These are phyloP conservation scores for Viola odorata DNA, from an alignment of 345 rosid species.

Conservation along the genomic window DNA sequence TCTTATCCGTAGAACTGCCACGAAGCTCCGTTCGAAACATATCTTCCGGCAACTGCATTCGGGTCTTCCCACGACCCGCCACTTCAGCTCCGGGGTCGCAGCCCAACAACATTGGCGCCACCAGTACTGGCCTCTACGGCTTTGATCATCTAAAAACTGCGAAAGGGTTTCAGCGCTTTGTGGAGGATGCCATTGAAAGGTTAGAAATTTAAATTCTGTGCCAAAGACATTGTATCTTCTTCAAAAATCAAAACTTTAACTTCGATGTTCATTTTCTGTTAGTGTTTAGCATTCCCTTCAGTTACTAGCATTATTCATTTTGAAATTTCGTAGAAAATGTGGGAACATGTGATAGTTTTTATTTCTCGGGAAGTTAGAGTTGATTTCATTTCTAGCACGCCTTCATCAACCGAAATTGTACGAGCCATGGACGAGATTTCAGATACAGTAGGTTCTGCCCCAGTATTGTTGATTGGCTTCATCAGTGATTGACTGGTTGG, in stretches of 20 bases:
- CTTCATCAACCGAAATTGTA: slow-evolving; percentile 62
- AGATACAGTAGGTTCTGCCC: slow-evolving; percentile 36
- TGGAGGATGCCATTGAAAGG: slow-evolving; percentile 89
- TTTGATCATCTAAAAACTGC: slow-evolving; percentile 61
- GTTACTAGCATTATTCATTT: no score
- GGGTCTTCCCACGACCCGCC: slow-evolving; percentile 22
- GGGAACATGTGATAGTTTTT: not conserved
- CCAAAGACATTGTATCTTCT: not conserved
- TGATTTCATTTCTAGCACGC: slow-evolving; percentile 53
- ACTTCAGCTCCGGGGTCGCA: slow-evolving; percentile 27
- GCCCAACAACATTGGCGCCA: slow-evolving; percentile 24
- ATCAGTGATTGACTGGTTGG: not conserved
- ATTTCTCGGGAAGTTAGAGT: slow-evolving; percentile 4
- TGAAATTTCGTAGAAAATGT: slow-evolving; percentile 5
- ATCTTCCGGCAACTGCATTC: slow-evolving; percentile 9
- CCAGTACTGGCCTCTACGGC: slow-evolving; percentile 76
- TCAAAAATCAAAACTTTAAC: not conserved
- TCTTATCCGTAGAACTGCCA: slow-evolving; percentile 21
- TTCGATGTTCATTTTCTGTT: no score
- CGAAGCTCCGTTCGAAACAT: slow-evolving; percentile 13
- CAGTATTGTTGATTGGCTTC: not conserved
- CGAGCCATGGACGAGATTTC: slow-evolving; percentile 93
- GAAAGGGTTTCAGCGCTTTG: slow-evolving; percentile 80
- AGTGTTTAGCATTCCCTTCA: no score
- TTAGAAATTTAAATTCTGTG: slow-evolving; percentile 7